These are phyloP conservation scores for Clitopilus hobsonii DNA, from an alignment of 768 basidiomycete genomes.

Conservation along the genomic window DNA sequence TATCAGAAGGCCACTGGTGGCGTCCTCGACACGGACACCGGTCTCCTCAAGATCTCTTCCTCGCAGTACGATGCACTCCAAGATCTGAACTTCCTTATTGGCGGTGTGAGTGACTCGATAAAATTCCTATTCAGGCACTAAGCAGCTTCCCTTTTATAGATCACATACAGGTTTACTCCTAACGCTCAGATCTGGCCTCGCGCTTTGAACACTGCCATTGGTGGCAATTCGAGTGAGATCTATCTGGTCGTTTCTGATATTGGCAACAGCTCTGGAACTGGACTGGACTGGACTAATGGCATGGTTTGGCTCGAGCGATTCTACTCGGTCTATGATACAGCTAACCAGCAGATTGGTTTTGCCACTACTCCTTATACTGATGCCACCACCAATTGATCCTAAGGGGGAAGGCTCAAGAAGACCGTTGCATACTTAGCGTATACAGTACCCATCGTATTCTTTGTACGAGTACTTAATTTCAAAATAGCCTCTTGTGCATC, in stretches of 20 bases:
- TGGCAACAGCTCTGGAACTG: constrained; percentile 35
- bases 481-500: too few relatives aligned
- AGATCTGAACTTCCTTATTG: constrained; percentile 53
- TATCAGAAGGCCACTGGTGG: constrained; percentile 46
- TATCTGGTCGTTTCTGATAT: constrained; percentile 33
- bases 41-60: constrained; percentile 47
- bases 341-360: constrained; percentile 50
- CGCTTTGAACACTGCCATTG: constrained; percentile 26
- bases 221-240: constrained; percentile 22
- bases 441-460: too few relatives aligned
- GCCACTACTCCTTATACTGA: constrained; percentile 48
- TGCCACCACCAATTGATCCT: constrained; percentile 39
- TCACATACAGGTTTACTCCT: constrained; percentile 32
- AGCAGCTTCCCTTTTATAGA: constrained; percentile 18
- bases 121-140: too few relatives aligned
- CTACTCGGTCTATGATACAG: constrained; percentile 63
- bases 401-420: too few relatives aligned
- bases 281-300: constrained; percentile 59
- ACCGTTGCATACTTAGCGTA: too few relatives aligned
- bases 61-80: constrained; percentile 47
- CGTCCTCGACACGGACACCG: constrained; percentile 31
- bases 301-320: constrained; percentile 53
- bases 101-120: constrained; percentile 30
- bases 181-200: constrained; percentile 35
- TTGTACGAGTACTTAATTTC: too few relatives aligned